Evolutionary conservation across 2,329 filamentous ascomycete genomes (phyloP).

Genomic region (Diaporthe aspalathi): DNA sequence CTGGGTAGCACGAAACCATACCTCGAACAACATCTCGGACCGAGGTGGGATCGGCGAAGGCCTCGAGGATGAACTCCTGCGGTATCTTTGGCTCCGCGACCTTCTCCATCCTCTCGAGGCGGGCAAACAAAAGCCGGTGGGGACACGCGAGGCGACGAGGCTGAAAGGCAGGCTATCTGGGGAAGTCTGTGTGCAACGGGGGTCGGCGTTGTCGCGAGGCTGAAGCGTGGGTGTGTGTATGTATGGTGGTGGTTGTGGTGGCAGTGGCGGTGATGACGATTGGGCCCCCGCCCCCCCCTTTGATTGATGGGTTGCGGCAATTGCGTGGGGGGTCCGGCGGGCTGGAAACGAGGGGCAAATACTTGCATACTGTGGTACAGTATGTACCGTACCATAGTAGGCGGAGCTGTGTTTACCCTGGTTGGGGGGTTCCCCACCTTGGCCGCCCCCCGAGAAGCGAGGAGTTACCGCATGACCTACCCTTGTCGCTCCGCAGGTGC

Average conservation of each 20-base stretch:
- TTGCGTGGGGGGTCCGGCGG: slow-evolving; percentile 28
- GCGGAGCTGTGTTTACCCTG: not conserved
- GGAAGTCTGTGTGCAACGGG: not conserved
- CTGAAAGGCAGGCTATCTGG: not conserved
- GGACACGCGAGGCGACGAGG: not conserved
- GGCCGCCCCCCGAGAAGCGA: not conserved
- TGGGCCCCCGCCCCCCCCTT: too few species aligned
- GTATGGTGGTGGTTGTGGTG: not conserved
- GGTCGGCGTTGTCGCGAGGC: slow-evolving; percentile 9
- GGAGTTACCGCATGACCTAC: slow-evolving; percentile 12
- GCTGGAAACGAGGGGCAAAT: slow-evolving; percentile 5
- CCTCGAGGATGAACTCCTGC: slow-evolving; percentile 92
- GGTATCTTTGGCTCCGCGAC: slow-evolving; percentile 61
- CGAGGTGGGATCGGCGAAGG: slow-evolving; percentile 89
- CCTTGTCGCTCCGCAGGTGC: too few species aligned
- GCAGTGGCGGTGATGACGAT: slow-evolving; percentile 14
- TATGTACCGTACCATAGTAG: not conserved
- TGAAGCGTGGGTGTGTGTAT: not conserved
- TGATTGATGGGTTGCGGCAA: slow-evolving; percentile 15
- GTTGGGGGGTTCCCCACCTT: not conserved
- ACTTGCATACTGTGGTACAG: too few species aligned
- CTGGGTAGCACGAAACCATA: too few species aligned
- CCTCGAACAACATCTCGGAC: slow-evolving; percentile 95
- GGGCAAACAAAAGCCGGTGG: not conserved
- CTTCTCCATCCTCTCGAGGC: slow-evolving; percentile 25